These are phyloP conservation scores for Dendrobium nobile DNA, from an alignment of 106 monocot genomes.

Conservation along the genomic window DNA sequence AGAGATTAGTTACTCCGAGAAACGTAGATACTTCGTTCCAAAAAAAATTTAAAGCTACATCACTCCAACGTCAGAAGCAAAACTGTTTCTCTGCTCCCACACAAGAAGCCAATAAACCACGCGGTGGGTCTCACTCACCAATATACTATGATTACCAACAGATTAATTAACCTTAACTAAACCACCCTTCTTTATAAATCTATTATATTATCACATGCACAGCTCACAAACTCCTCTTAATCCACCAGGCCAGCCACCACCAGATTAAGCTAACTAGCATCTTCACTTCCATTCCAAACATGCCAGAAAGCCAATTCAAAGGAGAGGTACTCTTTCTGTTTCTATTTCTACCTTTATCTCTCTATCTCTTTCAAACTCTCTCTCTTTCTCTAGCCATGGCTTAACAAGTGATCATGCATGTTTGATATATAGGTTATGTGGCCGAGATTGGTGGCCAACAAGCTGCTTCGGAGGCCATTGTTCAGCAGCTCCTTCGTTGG, in stretches of 20 bases:
- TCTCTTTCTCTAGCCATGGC: neutral
- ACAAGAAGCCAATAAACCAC: no score
- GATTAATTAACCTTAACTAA: neutral
- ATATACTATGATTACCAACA: neutral
- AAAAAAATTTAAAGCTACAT: no score
- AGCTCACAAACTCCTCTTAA: no score
- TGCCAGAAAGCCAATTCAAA: neutral
- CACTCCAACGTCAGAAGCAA: no score
- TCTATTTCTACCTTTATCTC: neutral
- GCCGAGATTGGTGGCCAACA: slow-evolving; percentile 52
- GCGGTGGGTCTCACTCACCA: neutral
- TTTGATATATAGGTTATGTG: slow-evolving; percentile 20
- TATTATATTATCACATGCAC: no score
- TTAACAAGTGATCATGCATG: neutral
- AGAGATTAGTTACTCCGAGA: no score
- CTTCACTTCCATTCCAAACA: neutral
- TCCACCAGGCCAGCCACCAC: no score
- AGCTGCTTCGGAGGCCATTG: slow-evolving; percentile 29
- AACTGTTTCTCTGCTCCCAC: no score
- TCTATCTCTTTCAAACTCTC: neutral
- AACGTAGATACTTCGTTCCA: no score
- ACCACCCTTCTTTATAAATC: no score
- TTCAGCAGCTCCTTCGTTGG: slow-evolving; percentile 22
- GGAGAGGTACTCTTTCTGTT: neutral
- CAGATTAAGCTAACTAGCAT: no score